phyloP scores from a whole-genome alignment of 2,329 filamentous ascomycete genomes.

The Fusarium abutilonis region DNA sequence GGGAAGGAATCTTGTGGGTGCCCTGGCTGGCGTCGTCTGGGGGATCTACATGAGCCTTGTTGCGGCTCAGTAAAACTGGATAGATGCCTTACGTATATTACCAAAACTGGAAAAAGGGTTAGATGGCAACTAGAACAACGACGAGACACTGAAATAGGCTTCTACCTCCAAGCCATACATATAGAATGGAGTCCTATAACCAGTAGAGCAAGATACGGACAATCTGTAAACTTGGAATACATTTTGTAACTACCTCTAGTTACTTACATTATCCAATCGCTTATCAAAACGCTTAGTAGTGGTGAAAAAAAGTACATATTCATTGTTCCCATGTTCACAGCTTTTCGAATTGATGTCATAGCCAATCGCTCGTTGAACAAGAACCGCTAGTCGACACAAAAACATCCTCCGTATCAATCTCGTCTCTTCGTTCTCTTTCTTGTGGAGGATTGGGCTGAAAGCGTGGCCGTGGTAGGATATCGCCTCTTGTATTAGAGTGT shows the following conservation, averaged over 20 bases:
- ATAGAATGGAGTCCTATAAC: background rate
- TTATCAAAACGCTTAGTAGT: constrained; percentile 12
- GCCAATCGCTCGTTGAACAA: background rate
- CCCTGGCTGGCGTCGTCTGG: constrained; percentile 77
- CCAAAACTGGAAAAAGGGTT: background rate
- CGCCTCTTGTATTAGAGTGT: background rate
- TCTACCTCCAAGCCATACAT: background rate
- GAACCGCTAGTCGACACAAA: constrained; percentile 11
- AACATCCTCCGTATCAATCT: background rate
- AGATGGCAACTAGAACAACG: background rate
- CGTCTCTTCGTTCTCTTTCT: background rate
- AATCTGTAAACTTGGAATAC: background rate
- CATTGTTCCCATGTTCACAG: background rate
- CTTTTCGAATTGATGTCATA: background rate
- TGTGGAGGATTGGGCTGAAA: background rate
- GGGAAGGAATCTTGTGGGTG: constrained; percentile 74
- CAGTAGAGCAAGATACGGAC: background rate
- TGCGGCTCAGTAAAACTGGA: constrained; percentile 48
- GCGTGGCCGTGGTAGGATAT: background rate
- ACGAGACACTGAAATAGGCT: background rate
- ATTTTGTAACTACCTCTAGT: background rate
- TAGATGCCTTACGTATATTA: background rate
- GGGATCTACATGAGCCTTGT: constrained; percentile 78
- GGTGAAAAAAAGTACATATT: background rate
- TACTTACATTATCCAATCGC: constrained; percentile 9